These are phyloP conservation scores for Trametes gibbosa DNA, from an alignment of 768 basidiomycete species.

Conservation along the genomic window DNA sequence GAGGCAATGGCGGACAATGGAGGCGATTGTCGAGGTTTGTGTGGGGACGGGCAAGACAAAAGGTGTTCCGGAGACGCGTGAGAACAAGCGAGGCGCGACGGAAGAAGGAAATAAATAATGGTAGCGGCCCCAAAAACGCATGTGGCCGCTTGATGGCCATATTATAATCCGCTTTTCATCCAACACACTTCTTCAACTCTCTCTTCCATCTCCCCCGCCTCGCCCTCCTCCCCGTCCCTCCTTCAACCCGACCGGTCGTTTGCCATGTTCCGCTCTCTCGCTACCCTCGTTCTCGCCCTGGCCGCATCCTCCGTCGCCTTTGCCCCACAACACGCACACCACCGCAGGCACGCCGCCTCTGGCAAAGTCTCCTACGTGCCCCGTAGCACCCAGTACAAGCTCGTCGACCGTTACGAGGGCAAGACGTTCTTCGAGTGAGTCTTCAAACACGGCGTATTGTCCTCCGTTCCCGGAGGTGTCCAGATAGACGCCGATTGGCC, in stretches of 20 bases:
- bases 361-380: conserved; percentile 17
- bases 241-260: conserved; percentile 1
- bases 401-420: conserved; percentile 45
- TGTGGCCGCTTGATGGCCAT: conserved; percentile 3
- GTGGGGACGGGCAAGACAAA: conserved; percentile 7
- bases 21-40: neutral
- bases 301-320: conserved; percentile 39
- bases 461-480: neutral
- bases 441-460: neutral
- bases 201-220: conserved; percentile 7
- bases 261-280: conserved; percentile 34
- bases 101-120: neutral
- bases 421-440: conserved; percentile 60
- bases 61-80: conserved; percentile 14
- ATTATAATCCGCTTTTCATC: neutral
- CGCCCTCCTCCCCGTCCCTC: conserved; percentile 6
- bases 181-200: neutral
- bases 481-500: neutral
- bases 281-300: conserved; percentile 34
- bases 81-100: neutral
- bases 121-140: conserved; percentile 1
- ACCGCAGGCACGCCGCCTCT: conserved; percentile 31
- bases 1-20: neutral
- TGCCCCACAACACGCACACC: conserved; percentile 27
- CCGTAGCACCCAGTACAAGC: conserved; percentile 31